Conservation (phyloP, 768 basidiomycete species). For the Leccinum pellstonianum region DNA sequence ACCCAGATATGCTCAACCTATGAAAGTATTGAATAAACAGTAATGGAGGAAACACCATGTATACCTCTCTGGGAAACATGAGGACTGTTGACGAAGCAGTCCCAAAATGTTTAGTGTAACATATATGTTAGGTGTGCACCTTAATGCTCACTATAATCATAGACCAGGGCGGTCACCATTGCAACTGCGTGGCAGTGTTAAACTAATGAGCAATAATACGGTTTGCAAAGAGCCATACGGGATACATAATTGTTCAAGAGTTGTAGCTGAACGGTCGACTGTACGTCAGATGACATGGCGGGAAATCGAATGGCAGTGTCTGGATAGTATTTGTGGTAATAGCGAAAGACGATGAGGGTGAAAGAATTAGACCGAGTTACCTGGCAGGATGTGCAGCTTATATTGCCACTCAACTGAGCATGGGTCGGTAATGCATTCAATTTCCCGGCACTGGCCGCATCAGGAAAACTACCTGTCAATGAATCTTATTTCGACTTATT, state of each 20-base stretch:
- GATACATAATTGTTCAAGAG: background rate
- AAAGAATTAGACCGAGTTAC: background rate
- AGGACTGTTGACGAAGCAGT: background rate
- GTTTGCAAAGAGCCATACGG: background rate
- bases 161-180: rapidly evolving
- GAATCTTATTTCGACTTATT: too few relatives aligned
- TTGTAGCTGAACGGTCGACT: background rate
- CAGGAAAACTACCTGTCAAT: too few relatives aligned
- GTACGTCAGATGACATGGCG: background rate
- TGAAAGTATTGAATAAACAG: too few relatives aligned
- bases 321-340: background rate
- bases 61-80: too few relatives aligned
- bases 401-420: background rate
- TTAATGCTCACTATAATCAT: background rate
- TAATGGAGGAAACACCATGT: too few relatives aligned
- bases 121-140: background rate
- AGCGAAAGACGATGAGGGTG: background rate
- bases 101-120: background rate
- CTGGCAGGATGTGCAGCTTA: background rate
- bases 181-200: background rate
- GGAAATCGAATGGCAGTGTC: background rate
- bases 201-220: background rate
- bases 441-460: too few relatives aligned
- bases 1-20: background rate
- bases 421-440: too few relatives aligned